Evolutionary conservation across 164 flowering plant species (phyloP), one percentile per base, ranked within the genome.

Genomic region (Chimonanthus salicifolius): DNA sequence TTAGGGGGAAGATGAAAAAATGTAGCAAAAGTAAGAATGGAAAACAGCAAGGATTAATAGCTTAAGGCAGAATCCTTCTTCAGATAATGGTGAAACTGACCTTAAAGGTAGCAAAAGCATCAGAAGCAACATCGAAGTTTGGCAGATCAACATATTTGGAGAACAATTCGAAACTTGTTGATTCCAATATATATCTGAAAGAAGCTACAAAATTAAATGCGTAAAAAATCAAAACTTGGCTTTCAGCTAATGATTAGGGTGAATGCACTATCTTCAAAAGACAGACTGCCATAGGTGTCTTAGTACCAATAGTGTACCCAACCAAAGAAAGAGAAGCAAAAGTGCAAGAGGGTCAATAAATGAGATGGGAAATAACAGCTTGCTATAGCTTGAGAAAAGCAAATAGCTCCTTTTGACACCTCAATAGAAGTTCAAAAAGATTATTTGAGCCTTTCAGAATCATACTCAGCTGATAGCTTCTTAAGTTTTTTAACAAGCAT

Each of bases 91-190:
- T 46, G 74, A 64, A 64, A 72, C 84, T 79, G 69, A 92, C 99
- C 99, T 93, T 95, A 83, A 92, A 95, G 58, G 99, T 95, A 47
- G 88, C 78, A 78, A 94, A 94, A 68, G 99, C 98, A 88, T 95
- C 99, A 47, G 99, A 89, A 71, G 97, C 90, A 78, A 92, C 87
- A 83, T 94, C 99, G 81, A 95, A 95, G 76, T 84, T 89, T 49
- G 97, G 97, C 69, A 92, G 84, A 81, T 93, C 99, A 75, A 95
- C 92, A 83, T 87, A 95, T 79, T 93, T 95, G 88, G 92, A 90
- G 84, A 95, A 95, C 76, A 95, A 80, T 77, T 85, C 87, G 84
- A 93, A 95, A 88, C 94, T 88, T 64, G 94, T 81, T 68, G 99
- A 93, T 78, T 93, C 97, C 82, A 95, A 78, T 78, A 93, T 84